phyloP scores from a whole-genome alignment of 352 stramenopile species.

The Aphanomyces astaci region DNA sequence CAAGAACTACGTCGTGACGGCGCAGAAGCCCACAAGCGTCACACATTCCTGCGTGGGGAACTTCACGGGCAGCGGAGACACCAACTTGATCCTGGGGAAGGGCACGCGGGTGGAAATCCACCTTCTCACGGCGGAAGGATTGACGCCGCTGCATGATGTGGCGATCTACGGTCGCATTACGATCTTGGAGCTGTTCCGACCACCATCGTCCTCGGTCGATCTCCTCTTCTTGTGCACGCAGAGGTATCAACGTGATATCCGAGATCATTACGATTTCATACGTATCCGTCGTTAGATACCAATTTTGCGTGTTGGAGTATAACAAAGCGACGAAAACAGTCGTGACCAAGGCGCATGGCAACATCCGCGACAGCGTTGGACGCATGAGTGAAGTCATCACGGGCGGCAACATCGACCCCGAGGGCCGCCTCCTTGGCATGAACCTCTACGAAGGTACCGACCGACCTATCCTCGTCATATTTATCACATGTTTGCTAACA shows the following conservation, averaged over 20 bases:
- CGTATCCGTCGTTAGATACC: too few relatives aligned
- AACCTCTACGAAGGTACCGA: slow-evolving; percentile 78
- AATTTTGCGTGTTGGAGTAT: slow-evolving; percentile 86
- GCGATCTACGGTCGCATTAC: slow-evolving; percentile 82
- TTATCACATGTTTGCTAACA: slow-evolving; percentile 21
- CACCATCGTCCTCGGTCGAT: slow-evolving; percentile 61
- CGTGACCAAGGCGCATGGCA: slow-evolving; percentile 79
- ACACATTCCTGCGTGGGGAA: slow-evolving; percentile 86
- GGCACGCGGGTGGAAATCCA: slow-evolving; percentile 85
- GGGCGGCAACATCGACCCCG: slow-evolving; percentile 81
- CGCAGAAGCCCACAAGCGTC: slow-evolving; percentile 89
- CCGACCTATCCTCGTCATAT: slow-evolving; percentile 18
- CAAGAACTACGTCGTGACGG: slow-evolving; percentile 89
- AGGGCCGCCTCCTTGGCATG: slow-evolving; percentile 82
- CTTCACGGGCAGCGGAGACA: slow-evolving; percentile 81
- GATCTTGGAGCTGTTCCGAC: slow-evolving; percentile 80
- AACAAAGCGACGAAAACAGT: slow-evolving; percentile 56
- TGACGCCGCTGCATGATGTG: slow-evolving; percentile 79
- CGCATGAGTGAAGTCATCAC: slow-evolving; percentile 84
- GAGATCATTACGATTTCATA: too few relatives aligned
- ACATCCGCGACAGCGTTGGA: slow-evolving; percentile 78
- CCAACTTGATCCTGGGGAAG: slow-evolving; percentile 88
- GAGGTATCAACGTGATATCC: slow-evolving; percentile 34
- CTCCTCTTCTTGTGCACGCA: slow-evolving; percentile 87
- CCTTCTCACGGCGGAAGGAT: slow-evolving; percentile 74